Conservation (phyloP, 345 rosid species). For the Populus euphratica region DNA sequence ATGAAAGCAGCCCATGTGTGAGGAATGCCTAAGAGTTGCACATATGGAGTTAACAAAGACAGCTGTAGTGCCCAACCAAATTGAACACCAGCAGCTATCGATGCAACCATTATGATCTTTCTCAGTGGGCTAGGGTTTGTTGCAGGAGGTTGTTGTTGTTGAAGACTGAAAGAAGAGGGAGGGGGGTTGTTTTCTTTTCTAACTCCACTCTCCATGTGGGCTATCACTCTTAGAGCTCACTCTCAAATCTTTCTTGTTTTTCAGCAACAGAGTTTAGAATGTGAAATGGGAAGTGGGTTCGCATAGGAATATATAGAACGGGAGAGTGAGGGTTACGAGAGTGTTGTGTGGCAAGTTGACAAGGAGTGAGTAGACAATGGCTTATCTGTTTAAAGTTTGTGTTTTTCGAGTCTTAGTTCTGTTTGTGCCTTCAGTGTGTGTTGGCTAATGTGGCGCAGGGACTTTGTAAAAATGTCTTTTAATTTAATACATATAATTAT, state of each 20-base stretch:
- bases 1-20: constrained; percentile 84
- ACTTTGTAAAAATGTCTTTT: too few species aligned
- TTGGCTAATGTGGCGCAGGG: too few species aligned
- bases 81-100: constrained; percentile 85
- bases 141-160: not conserved
- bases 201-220: not conserved
- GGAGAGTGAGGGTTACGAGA: not conserved
- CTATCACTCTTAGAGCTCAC: not conserved
- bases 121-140: constrained; percentile 14
- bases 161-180: not conserved
- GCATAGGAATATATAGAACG: constrained; percentile 14
- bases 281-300: not conserved
- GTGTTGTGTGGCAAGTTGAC: not conserved
- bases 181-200: not conserved
- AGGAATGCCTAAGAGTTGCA: constrained; percentile 76
- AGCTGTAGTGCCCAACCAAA: constrained; percentile 96
- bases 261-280: not conserved
- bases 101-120: constrained; percentile 58
- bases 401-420: not conserved
- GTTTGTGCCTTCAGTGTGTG: not conserved
- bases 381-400: constrained; percentile 17
- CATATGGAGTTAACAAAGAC: constrained; percentile 80
- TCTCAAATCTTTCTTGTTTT: not conserved
- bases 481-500: too few species aligned
- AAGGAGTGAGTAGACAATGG: not conserved